Evolutionary conservation across 768 basidiomycete species (phyloP).

Genomic region (Tulasnella sp.): DNA sequence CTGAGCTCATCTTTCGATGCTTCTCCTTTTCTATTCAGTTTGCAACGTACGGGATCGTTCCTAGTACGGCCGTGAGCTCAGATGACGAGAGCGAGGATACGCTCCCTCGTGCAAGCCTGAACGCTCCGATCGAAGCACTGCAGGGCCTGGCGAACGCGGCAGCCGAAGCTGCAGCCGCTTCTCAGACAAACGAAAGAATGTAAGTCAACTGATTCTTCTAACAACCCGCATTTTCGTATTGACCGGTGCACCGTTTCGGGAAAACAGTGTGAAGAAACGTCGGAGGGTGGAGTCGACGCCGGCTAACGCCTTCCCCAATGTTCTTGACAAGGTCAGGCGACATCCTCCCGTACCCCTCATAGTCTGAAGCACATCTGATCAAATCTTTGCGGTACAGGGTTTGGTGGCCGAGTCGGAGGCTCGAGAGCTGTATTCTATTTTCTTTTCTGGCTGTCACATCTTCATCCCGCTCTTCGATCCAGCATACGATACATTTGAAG

Average conservation of each 20-base stretch:
- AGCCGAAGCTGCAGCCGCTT: slow-evolving; percentile 66
- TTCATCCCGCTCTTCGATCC: slow-evolving; percentile 96
- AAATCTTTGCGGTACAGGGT: slow-evolving; percentile 38
- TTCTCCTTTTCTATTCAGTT: slow-evolving; percentile 43
- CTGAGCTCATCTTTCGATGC: slow-evolving; percentile 15
- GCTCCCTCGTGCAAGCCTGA: slow-evolving; percentile 68
- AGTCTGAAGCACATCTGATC: background rate
- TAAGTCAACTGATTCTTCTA: background rate
- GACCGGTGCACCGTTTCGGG: background rate
- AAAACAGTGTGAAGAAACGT: slow-evolving; percentile 59
- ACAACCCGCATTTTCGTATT: background rate
- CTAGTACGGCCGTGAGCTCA: slow-evolving; percentile 72
- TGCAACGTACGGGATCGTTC: slow-evolving; percentile 81
- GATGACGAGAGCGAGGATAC: slow-evolving; percentile 91
- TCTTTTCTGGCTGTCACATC: slow-evolving; percentile 92
- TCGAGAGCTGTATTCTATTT: slow-evolving; percentile 88
- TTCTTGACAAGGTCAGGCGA: slow-evolving; percentile 63
- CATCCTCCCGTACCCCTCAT: slow-evolving; percentile 5
- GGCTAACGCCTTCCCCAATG: slow-evolving; percentile 78
- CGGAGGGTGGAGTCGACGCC: slow-evolving; percentile 76
- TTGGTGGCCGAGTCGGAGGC: slow-evolving; percentile 80
- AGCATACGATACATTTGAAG: slow-evolving; percentile 85
- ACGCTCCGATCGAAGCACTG: slow-evolving; percentile 88
- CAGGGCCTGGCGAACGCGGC: slow-evolving; percentile 93
- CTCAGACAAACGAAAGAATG: slow-evolving; percentile 8